phyloP scores from a whole-genome alignment of 176 grass and related monocot species.

The Carex pumila region DNA sequence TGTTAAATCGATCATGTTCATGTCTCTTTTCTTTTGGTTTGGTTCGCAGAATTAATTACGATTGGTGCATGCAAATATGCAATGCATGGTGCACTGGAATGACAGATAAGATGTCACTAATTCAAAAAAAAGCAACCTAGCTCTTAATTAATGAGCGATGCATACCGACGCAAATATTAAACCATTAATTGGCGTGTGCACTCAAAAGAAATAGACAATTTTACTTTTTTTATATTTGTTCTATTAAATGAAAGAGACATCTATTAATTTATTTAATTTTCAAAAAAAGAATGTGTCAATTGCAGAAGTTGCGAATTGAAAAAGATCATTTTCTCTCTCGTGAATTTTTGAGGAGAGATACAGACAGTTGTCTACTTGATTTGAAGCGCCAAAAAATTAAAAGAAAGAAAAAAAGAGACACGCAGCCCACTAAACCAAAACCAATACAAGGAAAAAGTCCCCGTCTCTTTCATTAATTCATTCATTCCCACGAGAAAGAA shows the following conservation, averaged over 20 bases:
- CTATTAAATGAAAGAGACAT: not conserved
- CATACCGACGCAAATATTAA: not conserved
- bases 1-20: not conserved
- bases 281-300: too few relatives aligned
- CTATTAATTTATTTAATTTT: too few relatives aligned
- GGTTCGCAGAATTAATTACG: too few relatives aligned
- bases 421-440: not conserved
- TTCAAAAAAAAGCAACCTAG: not conserved
- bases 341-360: not conserved
- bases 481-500: not conserved
- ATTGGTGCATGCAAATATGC: not conserved
- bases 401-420: not conserved
- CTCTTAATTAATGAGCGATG: not conserved
- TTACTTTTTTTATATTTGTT: not conserved
- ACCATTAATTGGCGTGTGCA: not conserved
- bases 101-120: not conserved
- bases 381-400: not conserved
- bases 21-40: not conserved
- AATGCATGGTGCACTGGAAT: not conserved
- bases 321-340: not conserved
- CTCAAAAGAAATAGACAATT: not conserved
- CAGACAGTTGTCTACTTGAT: not conserved
- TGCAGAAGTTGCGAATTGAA: too few relatives aligned
- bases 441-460: not conserved
- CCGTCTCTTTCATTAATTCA: too few relatives aligned